Evolutionary conservation across 2,329 filamentous ascomycete genomes (phyloP).

Genomic region (Aureobasidium namibiae): DNA sequence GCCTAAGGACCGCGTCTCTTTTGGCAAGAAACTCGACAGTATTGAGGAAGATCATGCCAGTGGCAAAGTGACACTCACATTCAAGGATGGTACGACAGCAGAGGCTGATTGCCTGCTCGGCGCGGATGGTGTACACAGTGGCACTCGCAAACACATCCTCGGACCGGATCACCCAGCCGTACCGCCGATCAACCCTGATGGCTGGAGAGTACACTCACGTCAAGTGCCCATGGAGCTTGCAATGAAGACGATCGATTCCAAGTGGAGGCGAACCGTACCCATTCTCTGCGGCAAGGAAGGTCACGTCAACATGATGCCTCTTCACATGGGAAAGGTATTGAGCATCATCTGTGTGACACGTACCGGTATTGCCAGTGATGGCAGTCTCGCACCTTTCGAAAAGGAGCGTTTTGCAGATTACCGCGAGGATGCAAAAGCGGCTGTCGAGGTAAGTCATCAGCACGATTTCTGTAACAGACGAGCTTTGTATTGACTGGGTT

Average conservation of each 20-base stretch:
- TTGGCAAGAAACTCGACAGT: conserved; percentile 34
- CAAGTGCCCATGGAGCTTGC: conserved; percentile 24
- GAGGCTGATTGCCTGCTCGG: conserved; percentile 43
- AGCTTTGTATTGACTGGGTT: neutral
- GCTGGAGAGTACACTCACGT: conserved; percentile 26
- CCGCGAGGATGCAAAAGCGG: conserved; percentile 11
- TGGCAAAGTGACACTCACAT: conserved; percentile 30
- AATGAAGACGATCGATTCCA: conserved; percentile 22
- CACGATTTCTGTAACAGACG: neutral
- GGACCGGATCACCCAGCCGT: conserved; percentile 26
- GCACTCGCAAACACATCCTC: conserved; percentile 37
- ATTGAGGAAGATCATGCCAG: conserved; percentile 26
- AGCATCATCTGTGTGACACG: conserved; percentile 13
- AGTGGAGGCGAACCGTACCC: conserved; percentile 24
- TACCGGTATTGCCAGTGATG: conserved; percentile 10
- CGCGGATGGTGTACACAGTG: conserved; percentile 46
- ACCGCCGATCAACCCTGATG: conserved; percentile 24
- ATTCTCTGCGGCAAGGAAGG: conserved; percentile 26
- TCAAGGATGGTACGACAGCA: conserved; percentile 40
- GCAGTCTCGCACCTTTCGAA: conserved; percentile 4
- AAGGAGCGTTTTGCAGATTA: conserved; percentile 12
- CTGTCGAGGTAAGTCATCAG: conserved; percentile 1
- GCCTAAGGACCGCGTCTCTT: conserved; percentile 33
- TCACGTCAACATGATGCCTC: conserved; percentile 26
- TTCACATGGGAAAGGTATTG: conserved; percentile 21